These are phyloP conservation scores for Hirsutella rhossiliensis DNA, from an alignment of 2,329 filamentous ascomycete genomes.

Conservation along the genomic window DNA sequence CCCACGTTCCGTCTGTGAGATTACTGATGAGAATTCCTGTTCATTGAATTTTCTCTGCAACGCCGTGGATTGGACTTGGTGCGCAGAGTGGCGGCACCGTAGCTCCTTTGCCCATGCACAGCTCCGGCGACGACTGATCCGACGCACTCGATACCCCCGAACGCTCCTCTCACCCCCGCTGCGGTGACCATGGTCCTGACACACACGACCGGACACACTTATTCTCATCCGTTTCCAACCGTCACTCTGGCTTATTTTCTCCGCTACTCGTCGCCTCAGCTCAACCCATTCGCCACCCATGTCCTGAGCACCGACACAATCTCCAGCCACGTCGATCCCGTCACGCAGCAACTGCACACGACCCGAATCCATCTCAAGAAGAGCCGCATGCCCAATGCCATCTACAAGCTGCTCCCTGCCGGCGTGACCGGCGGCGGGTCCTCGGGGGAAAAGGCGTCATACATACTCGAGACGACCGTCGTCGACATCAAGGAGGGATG, in stretches of 20 bases:
- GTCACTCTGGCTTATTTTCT: slow-evolving; percentile 85
- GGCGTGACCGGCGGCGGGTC: slow-evolving; percentile 50
- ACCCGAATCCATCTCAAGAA: slow-evolving; percentile 74
- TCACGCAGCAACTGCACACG: slow-evolving; percentile 64
- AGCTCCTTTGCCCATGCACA: slow-evolving; percentile 10
- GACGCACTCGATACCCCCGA: neutral
- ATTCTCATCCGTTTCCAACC: slow-evolving; percentile 72
- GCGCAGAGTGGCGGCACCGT: slow-evolving; percentile 1
- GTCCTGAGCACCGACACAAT: slow-evolving; percentile 78
- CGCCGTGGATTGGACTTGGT: too few relatives aligned
- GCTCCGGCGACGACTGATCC: slow-evolving; percentile 9
- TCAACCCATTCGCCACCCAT: slow-evolving; percentile 71
- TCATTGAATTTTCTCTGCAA: too few relatives aligned
- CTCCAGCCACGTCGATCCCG: slow-evolving; percentile 57
- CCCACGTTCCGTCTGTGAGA: neutral
- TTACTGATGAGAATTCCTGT: neutral
- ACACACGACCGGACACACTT: slow-evolving; percentile 56
- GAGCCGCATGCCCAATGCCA: slow-evolving; percentile 61
- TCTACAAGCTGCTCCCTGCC: slow-evolving; percentile 63
- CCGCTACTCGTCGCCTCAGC: slow-evolving; percentile 59
- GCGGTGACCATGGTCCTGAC: slow-evolving; percentile 46
- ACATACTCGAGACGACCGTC: slow-evolving; percentile 68
- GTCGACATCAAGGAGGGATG: slow-evolving; percentile 70
- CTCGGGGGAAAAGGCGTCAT: slow-evolving; percentile 57
- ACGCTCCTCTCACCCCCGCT: neutral